Conservation (phyloP, 2,329 filamentous ascomycete genomes). For the Stagonosporopsis vannaccii region DNA sequence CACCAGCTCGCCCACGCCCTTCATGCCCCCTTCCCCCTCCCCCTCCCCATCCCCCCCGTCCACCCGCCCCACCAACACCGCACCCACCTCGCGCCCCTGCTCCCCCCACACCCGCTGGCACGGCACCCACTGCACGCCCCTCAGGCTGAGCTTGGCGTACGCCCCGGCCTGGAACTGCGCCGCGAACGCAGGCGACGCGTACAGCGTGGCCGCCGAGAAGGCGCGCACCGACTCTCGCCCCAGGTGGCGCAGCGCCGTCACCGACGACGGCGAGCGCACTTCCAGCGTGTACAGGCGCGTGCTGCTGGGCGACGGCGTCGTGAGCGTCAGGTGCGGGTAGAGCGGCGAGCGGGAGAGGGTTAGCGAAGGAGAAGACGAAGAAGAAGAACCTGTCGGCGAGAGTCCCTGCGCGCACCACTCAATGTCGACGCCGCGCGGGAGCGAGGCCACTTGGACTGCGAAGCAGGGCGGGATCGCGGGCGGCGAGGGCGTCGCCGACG, state of each 20-base stretch:
- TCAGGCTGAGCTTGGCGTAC: neutral
- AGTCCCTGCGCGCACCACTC: constrained; percentile 85
- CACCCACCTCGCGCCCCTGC: constrained; percentile 31
- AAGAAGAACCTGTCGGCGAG: neutral
- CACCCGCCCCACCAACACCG: constrained; percentile 36
- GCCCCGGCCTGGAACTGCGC: neutral
- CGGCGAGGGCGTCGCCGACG: neutral
- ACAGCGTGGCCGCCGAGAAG: constrained; percentile 35
- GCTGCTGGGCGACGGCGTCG: neutral
- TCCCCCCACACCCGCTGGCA: constrained; percentile 43
- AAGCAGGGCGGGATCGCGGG: constrained; percentile 66
- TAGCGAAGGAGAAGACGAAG: neutral
- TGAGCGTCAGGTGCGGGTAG: neutral
- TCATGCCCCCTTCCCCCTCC: neutral
- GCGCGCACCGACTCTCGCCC: constrained; percentile 7
- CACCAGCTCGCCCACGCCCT: constrained; percentile 27
- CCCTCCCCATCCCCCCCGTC: constrained; percentile 25
- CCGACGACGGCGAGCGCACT: constrained; percentile 21
- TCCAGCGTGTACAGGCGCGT: constrained; percentile 27
- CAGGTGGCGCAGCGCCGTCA: too few species aligned
- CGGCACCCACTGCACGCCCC: constrained; percentile 40
- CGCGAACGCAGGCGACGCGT: constrained; percentile 23
- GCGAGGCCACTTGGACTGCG: constrained; percentile 74
- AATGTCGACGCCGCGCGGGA: constrained; percentile 76
- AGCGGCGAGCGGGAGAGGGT: neutral